These are phyloP conservation scores for Metschnikowia continentalis DNA, from an alignment of 805 yeast species.

Conservation along the genomic window DNA sequence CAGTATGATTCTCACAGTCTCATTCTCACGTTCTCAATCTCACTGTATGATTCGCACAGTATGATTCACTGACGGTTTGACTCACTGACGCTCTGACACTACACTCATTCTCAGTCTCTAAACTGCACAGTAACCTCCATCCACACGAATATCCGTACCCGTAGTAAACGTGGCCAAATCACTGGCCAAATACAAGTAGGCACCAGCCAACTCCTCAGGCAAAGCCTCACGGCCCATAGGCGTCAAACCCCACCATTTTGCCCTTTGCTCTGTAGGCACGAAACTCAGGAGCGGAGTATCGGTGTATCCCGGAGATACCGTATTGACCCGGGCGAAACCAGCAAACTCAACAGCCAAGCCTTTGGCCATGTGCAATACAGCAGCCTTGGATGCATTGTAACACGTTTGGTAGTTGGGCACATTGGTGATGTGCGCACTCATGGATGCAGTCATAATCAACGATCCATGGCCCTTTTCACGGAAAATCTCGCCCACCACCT, in stretches of 20 bases:
- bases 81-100: too few relatives aligned
- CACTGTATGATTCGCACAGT: too few relatives aligned
- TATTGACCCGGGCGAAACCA: conserved; percentile 20
- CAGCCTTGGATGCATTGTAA: conserved; percentile 32
- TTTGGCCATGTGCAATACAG: conserved; percentile 20
- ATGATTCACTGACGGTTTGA: too few relatives aligned
- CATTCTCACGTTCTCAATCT: too few relatives aligned
- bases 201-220: conserved; percentile 21
- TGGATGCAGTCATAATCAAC: conserved; percentile 79
- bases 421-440: conserved; percentile 85
- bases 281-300: conserved; percentile 20
- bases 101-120: too few relatives aligned
- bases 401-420: conserved; percentile 77
- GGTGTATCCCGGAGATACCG: conserved; percentile 21
- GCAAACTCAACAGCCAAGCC: conserved; percentile 23
- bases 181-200: conserved; percentile 23
- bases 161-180: conserved; percentile 22
- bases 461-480: conserved; percentile 72
- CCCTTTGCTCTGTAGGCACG: conserved; percentile 19
- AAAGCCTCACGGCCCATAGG: conserved; percentile 22
- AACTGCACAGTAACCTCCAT: conserved; percentile 22
- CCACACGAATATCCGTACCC: conserved; percentile 20
- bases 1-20: too few relatives aligned
- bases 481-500: conserved; percentile 68
- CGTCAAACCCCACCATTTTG: conserved; percentile 23